Evolutionary conservation across 768 basidiomycete genomes (phyloP), one percentile per base, ranked within the genome.

Genomic region (Lactarius hatsudake): DNA sequence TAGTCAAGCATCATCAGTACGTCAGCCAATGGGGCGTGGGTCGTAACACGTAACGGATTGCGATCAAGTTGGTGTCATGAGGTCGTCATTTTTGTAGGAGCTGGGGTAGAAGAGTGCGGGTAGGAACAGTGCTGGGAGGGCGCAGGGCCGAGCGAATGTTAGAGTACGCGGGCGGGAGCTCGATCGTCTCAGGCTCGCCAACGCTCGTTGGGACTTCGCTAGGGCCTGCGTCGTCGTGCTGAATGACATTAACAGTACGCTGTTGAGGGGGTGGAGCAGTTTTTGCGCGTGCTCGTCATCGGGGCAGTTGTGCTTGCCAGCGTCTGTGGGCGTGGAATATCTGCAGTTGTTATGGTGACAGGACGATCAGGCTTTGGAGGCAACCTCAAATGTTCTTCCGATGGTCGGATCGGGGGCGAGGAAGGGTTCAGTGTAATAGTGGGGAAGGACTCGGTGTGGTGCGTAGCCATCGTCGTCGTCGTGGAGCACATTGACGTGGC

Each of bases 91-190:
- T 26, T 13, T 12, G 36, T 10, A 12, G 23, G 26, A 18, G 10
- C 53, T 40, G 26, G 12, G 15, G 53, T 17, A n/a, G 54, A 32
- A n/a, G 54, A 23, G 51, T n/a, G 3, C 54, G 32, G 8, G 53
- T 3, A 32, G 58, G 51, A 54, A 51, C 8, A 20, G 48, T 51
- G 18, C 48, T 48, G 32, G 58, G 62, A 40, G 62, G 59, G 8
- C 26, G 40, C 32, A 23, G 53, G 34, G 17, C 6, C 23, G 43
- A 20, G 12, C 68, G 71, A 54, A 93, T 79, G 68, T 89, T 84
- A 30, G 87, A 90, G 76, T 94, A 94, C 36, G 90, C 90, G 1
- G 91, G 91, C 18, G 91, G 91, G 59, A 94, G 81, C 76, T 94
- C 92, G 58, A 94, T 85, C 53, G 90, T 92, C 75, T 90, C 91